Evolutionary conservation across 2,329 filamentous ascomycete genomes (phyloP).

Genomic region (Xylaria sp.): DNA sequence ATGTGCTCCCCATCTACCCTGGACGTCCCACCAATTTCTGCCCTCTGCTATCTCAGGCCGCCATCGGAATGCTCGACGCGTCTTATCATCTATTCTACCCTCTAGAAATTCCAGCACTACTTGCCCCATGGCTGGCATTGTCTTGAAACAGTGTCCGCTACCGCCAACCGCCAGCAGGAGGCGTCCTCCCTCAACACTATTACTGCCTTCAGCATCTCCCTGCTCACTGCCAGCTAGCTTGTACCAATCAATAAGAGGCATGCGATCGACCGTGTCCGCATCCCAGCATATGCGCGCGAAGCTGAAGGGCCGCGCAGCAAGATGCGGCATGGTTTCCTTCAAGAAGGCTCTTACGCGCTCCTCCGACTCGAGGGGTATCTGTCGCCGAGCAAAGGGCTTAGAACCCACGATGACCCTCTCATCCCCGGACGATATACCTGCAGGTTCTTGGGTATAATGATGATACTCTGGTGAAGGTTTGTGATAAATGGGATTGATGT

Average conservation of each 20-base stretch:
- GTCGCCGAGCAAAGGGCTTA: conserved; percentile 44
- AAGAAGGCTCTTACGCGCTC: conserved; percentile 60
- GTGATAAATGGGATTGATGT: conserved; percentile 58
- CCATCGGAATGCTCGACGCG: conserved; percentile 60
- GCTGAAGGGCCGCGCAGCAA: conserved; percentile 59
- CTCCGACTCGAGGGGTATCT: conserved; percentile 61
- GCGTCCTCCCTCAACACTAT: conserved; percentile 48
- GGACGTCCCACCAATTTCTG: conserved; percentile 57
- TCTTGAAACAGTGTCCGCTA: conserved; percentile 65
- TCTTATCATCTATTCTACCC: conserved; percentile 54
- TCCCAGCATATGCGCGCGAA: conserved; percentile 68
- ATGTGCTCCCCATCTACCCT: conserved; percentile 60
- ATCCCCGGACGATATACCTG: background rate
- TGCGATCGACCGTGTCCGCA: conserved; percentile 64
- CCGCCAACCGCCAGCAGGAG: conserved; percentile 60
- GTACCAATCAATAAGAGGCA: conserved; percentile 64
- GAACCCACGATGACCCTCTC: conserved; percentile 34
- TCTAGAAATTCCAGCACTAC: conserved; percentile 62
- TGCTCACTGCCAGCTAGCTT: conserved; percentile 44
- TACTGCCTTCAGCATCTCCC: background rate
- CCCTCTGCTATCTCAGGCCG: conserved; percentile 59
- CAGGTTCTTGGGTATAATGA: conserved; percentile 29
- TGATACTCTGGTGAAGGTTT: background rate
- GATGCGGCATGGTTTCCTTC: conserved; percentile 63
- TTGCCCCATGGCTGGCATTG: conserved; percentile 62